A percentile compares a stretch with the other conserved stretches of the same genome.
Conservation (phyloP, 768 basidiomycete genomes). For the Neoboletus magnificus region DNA sequence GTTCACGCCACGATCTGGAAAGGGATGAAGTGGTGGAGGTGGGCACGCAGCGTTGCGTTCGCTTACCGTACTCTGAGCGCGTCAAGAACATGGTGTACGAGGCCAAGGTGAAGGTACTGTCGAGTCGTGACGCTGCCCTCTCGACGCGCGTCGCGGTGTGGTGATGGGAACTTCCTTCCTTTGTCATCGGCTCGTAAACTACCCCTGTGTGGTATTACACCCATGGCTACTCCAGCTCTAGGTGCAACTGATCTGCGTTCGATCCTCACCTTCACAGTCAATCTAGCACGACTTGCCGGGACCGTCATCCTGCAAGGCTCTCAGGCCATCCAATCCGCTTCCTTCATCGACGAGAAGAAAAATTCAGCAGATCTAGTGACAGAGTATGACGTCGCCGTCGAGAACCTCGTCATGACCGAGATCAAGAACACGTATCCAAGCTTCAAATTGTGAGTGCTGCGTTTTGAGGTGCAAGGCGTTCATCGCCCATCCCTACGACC, state of each 20-base stretch:
- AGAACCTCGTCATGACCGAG: constrained; percentile 73
- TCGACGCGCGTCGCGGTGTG: constrained; percentile 32
- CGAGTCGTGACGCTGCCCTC: constrained; percentile 29
- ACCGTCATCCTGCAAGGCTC: constrained; percentile 72
- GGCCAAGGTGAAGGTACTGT: not conserved
- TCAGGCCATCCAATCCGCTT: constrained; percentile 59
- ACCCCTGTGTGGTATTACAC: too few relatives aligned
- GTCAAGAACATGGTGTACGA: constrained; percentile 75
- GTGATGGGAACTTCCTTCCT: constrained; percentile 32
- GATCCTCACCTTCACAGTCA: constrained; percentile 64
- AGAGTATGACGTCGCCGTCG: constrained; percentile 88
- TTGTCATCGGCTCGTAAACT: too few relatives aligned
- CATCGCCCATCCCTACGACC: not conserved
- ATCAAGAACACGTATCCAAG: constrained; percentile 62
- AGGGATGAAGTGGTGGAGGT: not conserved
- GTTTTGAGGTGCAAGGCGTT: not conserved
- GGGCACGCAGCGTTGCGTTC: too few relatives aligned
- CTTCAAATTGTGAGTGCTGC: constrained; percentile 71
- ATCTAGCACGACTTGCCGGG: constrained; percentile 70
- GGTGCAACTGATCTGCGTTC: constrained; percentile 46
- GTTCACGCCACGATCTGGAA: constrained; percentile 90
- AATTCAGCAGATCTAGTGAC: constrained; percentile 95
- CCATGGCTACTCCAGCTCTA: constrained; percentile 18
- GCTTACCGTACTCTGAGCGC: constrained; percentile 88
- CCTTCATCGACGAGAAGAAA: constrained; percentile 75